Base-by-base conservation (phyloP, 2,329 filamentous ascomycete species). In the Neocatenulostroma microsporum region DNA sequence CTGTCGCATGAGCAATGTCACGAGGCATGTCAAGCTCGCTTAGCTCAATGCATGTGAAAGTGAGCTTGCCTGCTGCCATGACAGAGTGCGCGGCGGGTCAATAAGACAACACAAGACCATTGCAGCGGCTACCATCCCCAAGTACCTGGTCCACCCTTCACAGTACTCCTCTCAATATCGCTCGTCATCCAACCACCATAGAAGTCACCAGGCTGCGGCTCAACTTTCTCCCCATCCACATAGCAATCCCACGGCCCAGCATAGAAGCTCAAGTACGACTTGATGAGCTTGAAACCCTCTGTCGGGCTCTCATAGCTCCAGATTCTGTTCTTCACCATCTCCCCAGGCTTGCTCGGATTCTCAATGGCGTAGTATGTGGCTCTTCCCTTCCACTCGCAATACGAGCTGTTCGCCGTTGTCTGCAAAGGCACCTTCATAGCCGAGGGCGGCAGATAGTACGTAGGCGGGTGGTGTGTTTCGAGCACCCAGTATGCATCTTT, bases 151-250 rank as follows among this genome's bases (percentile, higher is more conserved):
- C 61, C 66, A 6, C 68, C 68, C 42, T 70, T 70, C 20, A 70
- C 58, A 32, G 45, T 60, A 21, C 53, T 65, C 20, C 73, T 71
- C 46, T 72, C 69, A 42, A 79, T 67, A 39, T 80, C 74, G 42
- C 67, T 69, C 32, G 74, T 78, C 42, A 75, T 71, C 75, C 76
- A 80, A 2, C 76, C 76, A 17, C 76, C 76, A 56, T 78, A 79
- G 45, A 78, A 79, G 47, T 79, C 74, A 6, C 73, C 73, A 12
- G 72, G 73, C 59, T 78, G 74, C 25, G 73, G 62, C 54, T 70
- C 62, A 14, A 78, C 76, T 49, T 65, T 65, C 55, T 79, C 74
- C 8, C 73, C 73, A 53, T 79, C 74, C 4, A 78, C 74, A 54
- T 66, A 75, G 49, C 75, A 80, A 40, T 76, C 69, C 74, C 74